Percentiles rank a stretch among this genome's conserved stretches.
Conservation (phyloP, 2,329 filamentous ascomycete genomes). For the Calonectria pauciramosa region DNA sequence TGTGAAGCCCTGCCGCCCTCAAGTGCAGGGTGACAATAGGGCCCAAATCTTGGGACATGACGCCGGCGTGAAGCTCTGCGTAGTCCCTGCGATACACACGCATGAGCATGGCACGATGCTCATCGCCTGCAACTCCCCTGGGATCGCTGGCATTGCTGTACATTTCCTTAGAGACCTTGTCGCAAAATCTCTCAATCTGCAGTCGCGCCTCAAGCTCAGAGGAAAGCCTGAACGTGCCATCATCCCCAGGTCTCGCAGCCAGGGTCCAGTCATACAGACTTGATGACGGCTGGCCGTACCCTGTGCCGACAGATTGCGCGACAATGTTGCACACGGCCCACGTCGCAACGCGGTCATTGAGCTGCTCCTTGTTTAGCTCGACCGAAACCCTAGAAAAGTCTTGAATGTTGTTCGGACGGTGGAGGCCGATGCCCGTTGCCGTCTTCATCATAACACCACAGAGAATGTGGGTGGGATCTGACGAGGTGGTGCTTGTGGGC, state of each 20-base stretch:
- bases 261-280: conserved; percentile 83
- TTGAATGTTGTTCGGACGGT: conserved; percentile 84
- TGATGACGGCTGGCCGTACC: conserved; percentile 85
- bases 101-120: conserved; percentile 76
- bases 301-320: conserved; percentile 84
- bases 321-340: conserved; percentile 92
- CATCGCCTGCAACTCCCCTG: conserved; percentile 76
- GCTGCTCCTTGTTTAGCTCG: conserved; percentile 82
- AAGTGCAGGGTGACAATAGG: conserved; percentile 76
- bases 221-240: conserved; percentile 70
- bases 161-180: conserved; percentile 84
- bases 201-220: conserved; percentile 76
- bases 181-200: conserved; percentile 80
- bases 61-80: conserved; percentile 72
- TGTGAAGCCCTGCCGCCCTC: conserved; percentile 79
- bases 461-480: conserved; percentile 85
- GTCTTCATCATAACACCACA: conserved; percentile 90
- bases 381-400: conserved; percentile 84
- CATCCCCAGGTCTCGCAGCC: conserved; percentile 71
- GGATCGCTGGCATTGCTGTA: conserved; percentile 84
- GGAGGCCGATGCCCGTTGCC: conserved; percentile 85
- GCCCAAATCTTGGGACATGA: conserved; percentile 70
- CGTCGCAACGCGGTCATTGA: conserved; percentile 82
- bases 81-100: conserved; percentile 76
- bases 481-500: conserved; percentile 84